Base-by-base conservation (phyloP, 2,329 filamentous ascomycete species). In the Colletotrichum falcatum region DNA sequence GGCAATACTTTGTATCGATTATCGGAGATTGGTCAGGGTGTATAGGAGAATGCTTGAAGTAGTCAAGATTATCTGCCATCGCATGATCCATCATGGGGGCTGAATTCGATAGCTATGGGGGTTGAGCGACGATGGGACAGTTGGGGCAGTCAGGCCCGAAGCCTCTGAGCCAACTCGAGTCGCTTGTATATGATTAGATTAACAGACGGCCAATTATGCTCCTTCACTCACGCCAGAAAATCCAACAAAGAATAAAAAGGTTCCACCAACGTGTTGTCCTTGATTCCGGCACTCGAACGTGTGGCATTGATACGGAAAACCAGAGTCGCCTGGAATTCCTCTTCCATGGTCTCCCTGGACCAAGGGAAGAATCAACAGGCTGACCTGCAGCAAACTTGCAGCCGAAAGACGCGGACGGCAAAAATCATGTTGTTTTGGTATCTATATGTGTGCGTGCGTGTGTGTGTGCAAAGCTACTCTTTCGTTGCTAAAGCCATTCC, bases 351-450 rank as follows among this genome's bases (percentile, higher is more conserved):
- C 8, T n/a, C 53, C 33, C 33, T 18, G 7, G 14, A 9, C 33
- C 7, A n/a, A 20, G 16, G n/a, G 14, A 20, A 39, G 49, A 33
- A 14, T 6, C 28, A 20, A n/a, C 8, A 3, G 18, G n/a, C 1
- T 14, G 7, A 5, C 18, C 7, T 26, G n/a, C 9, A 23, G 16
- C 8, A 44, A 18, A 11, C 5, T 56, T 37, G 11, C 5, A 59
- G 35, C 8, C 14, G 35, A 44, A 5, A 42, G 18, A 26, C 16
- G 33, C 23, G 16, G 23, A 28, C 18, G 20, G 14, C 30, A 59
- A 53, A 54, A 53, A 71, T 54, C 68, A 33, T 37, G 23, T 63
- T 55, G 14, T 51, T 71, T 71, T 71, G 68, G 68, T 71, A 71
- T 68, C 68, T 68, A 5, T 44, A 2, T 44, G 20, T 44, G 3